These are phyloP conservation scores for Cercospora sojina DNA, from an alignment of 2,329 filamentous ascomycete genomes.

Conservation along the genomic window DNA sequence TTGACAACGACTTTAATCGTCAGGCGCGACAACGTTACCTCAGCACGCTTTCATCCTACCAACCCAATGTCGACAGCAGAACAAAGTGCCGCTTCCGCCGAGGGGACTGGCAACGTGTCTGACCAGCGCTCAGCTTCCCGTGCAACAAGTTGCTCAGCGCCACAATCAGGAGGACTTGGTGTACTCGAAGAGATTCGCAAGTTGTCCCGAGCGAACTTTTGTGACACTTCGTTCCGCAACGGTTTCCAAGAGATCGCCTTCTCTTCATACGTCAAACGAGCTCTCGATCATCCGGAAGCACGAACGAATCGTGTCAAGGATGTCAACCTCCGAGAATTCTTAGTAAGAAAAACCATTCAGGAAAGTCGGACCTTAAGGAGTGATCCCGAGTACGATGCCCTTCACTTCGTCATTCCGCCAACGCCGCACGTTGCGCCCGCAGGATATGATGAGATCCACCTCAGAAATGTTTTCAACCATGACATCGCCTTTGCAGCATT, in stretches of 20 bases:
- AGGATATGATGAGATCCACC: constrained; percentile 6
- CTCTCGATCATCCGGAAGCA: not conserved
- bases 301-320: not conserved
- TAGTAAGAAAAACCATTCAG: not conserved
- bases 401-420: constrained; percentile 2
- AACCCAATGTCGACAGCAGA: not conserved
- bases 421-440: not conserved
- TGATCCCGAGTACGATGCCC: constrained; percentile 5
- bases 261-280: constrained; percentile 3
- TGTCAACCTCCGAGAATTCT: not conserved
- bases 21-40: not conserved
- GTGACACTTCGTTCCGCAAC: not conserved
- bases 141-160: not conserved
- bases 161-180: not conserved
- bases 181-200: not conserved
- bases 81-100: not conserved
- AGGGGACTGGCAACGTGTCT: not conserved
- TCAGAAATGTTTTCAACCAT: constrained; percentile 5
- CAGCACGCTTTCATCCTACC: not conserved
- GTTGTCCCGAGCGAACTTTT: not conserved
- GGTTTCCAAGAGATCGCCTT: not conserved
- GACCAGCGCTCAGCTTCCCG: not conserved
- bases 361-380: not conserved
- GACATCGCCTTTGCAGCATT: constrained; percentile 6
- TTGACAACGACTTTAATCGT: not conserved